These are phyloP conservation scores for Cryptosporidium muris DNA, from an alignment of 169 alveolate species.

Conservation along the genomic window DNA sequence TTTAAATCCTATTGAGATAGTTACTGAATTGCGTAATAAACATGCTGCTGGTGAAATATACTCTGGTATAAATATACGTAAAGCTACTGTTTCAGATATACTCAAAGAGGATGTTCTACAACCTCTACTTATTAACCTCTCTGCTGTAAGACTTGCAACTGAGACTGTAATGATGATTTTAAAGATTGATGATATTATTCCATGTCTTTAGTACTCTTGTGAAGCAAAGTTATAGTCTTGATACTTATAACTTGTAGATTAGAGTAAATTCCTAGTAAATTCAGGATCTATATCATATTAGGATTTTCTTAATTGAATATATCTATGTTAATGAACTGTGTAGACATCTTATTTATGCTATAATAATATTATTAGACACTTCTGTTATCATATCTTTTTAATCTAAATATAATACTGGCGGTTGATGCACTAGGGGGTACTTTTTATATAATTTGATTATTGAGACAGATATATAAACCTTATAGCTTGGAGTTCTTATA, in stretches of 20 bases:
- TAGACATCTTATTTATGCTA: too few species aligned
- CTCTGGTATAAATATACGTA: constrained; percentile 94
- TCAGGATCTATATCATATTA: too few species aligned
- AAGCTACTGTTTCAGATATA: constrained; percentile 89
- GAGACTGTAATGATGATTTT: constrained; percentile 99
- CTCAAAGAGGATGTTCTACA: constrained; percentile 93
- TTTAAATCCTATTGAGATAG: constrained; percentile 94
- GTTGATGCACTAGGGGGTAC: too few species aligned
- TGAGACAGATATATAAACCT: too few species aligned
- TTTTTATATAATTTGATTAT: too few species aligned
- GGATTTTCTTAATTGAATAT: too few species aligned
- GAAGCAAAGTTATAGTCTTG: background rate
- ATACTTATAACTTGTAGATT: background rate
- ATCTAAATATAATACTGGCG: too few species aligned
- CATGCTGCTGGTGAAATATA: constrained; percentile 90
- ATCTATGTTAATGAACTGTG: too few species aligned
- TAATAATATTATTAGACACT: too few species aligned
- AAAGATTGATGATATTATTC: constrained; percentile 97
- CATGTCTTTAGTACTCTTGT: constrained; percentile 23
- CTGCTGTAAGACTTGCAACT: constrained; percentile 96
- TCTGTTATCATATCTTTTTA: too few species aligned
- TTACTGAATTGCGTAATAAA: constrained; percentile 93
- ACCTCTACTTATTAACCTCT: constrained; percentile 96
- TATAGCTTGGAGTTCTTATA: too few species aligned
- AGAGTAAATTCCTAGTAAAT: background rate